A percentile compares a stretch with the other conserved stretches of the same genome.
phyloP scores from a whole-genome alignment of 148 eudicot species.

The Chenopodium quinoa region DNA sequence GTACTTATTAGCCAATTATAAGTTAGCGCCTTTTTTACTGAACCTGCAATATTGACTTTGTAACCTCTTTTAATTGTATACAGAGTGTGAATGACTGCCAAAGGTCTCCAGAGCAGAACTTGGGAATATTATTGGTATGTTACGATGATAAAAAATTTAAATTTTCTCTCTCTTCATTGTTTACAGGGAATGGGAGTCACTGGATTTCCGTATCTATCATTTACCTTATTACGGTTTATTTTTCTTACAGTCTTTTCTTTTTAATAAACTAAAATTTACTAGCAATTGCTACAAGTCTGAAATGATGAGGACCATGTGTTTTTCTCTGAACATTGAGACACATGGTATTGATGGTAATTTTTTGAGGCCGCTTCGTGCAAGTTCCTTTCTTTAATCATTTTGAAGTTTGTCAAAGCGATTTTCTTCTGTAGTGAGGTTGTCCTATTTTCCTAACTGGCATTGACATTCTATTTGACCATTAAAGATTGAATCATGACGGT shows the following conservation, averaged over 20 bases:
- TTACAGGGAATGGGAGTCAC: too few relatives aligned
- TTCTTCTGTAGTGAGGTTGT: background rate
- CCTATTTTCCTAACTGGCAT: background rate
- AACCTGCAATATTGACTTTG: background rate
- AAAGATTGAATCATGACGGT: background rate
- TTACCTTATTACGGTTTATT: background rate
- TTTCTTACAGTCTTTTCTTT: background rate
- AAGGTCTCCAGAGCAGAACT: slow-evolving; percentile 62
- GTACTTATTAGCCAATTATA: background rate
- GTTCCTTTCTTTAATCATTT: background rate
- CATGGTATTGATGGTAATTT: background rate
- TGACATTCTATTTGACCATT: background rate
- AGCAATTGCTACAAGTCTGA: background rate
- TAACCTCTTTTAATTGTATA: slow-evolving; percentile 12
- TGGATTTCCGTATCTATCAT: background rate
- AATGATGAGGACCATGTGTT: background rate
- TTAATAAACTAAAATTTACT: too few relatives aligned
- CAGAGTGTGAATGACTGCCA: slow-evolving; percentile 63
- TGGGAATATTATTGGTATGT: slow-evolving; percentile 85
- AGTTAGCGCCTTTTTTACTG: background rate
- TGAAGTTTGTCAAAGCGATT: background rate
- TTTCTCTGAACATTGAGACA: background rate
- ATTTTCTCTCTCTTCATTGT: background rate
- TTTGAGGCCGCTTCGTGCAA: background rate
- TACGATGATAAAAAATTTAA: background rate